Evolutionary conservation across 495 filamentous ascomycete genomes (phyloP), one percentile per base, ranked within the genome.

Genomic region (Astrothelium subdiscretum): DNA sequence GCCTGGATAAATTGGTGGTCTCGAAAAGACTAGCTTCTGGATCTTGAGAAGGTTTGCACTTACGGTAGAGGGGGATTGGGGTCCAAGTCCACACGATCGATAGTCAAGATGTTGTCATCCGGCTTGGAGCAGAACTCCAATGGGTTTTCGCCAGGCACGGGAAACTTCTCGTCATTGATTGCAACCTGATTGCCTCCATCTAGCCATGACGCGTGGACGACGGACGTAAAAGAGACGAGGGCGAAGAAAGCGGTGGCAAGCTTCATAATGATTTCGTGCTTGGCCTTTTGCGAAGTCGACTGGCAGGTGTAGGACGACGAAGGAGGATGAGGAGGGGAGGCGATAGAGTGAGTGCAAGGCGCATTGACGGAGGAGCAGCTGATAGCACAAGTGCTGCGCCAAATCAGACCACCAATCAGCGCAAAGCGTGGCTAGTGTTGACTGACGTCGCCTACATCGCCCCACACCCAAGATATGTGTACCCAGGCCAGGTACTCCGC

Each of bases 51-150:
- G 13, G 54, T 26, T 18, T 66, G 57, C 6, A 85, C 91, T 61
- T 86, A 97, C 94, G 91, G 75, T 68, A 80, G 63, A 24, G 94
- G 94, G 24, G 94, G 94, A 72, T 99, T 97, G 5, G 94, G 94
- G 11, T 72, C 65, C 63, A 99, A 69, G 68, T 95, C 80, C 26
- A 97, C 90, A 32, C 83, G 79, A 35, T 95, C 76, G 63, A 99
- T 91, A 8, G 79, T 69, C 64, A 97, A 78, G 59, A 87, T 79
- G 66, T 90, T 74, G 31, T 75, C 73, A 29, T 77, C 73, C 3
- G 89, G 83, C 26, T 79, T 68, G 29, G 79, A 69, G 76, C 94
- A 99, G 74, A 86, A 91, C 43, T 81, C 69, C 58, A 92, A 79
- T 26, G 89, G 88, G 67, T 84, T 88, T n/a, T 88, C 77, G 70